phyloP scores from a whole-genome alignment of 2,329 filamentous ascomycete species.

The Trichoderma polysporum region DNA sequence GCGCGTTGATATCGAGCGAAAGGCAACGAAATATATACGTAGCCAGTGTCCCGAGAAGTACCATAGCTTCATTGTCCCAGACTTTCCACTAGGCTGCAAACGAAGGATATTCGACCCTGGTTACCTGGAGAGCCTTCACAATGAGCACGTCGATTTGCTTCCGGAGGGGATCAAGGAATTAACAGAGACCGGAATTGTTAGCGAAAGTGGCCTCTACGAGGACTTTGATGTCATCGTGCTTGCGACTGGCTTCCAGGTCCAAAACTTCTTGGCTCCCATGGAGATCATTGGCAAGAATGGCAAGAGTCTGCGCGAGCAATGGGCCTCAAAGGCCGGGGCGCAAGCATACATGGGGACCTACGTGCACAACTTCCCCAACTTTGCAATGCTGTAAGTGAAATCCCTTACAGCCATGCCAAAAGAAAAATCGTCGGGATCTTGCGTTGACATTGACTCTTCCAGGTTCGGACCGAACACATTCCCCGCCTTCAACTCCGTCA shows the following conservation, averaged over 20 bases:
- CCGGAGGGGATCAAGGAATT: conserved; percentile 50
- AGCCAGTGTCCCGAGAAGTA: conserved; percentile 56
- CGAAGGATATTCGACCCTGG: conserved; percentile 57
- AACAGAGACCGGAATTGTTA: conserved; percentile 40
- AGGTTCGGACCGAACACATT: conserved; percentile 39
- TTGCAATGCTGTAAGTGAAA: conserved; percentile 57
- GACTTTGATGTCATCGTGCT: conserved; percentile 55
- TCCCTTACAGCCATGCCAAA: background rate
- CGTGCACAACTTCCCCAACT: conserved; percentile 62
- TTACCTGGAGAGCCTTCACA: conserved; percentile 54
- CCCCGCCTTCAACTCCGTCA: background rate
- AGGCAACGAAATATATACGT: conserved; percentile 35
- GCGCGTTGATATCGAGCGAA: background rate
- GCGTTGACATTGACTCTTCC: background rate
- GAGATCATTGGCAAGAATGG: conserved; percentile 51
- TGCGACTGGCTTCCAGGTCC: conserved; percentile 60
- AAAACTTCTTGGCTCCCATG: conserved; percentile 53
- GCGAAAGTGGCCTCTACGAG: conserved; percentile 40
- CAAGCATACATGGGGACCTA: conserved; percentile 60
- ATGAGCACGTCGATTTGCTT: conserved; percentile 46
- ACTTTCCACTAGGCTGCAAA: conserved; percentile 64
- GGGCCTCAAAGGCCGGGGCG: conserved; percentile 57
- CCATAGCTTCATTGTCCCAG: conserved; percentile 59
- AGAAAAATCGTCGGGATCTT: too few relatives aligned
- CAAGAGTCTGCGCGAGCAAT: conserved; percentile 52